Evolutionary conservation across 495 filamentous ascomycete genomes (phyloP), one percentile per base, ranked within the genome.

Genomic region (Hypoxylon rickii): DNA sequence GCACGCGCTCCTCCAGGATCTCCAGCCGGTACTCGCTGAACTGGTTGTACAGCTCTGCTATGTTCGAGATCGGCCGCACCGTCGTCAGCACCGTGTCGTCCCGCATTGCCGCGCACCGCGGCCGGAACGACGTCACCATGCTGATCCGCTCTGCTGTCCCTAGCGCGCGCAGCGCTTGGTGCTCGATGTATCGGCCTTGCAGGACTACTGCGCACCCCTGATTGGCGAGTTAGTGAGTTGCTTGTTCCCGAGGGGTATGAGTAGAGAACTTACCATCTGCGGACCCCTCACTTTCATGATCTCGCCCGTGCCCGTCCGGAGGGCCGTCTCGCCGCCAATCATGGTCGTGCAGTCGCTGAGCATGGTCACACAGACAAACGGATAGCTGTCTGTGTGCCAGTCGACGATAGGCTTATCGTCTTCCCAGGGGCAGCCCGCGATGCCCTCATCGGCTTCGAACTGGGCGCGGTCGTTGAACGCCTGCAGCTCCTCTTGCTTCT

Each of bases 351-450:
- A 85, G 62, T 90, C 87, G 48, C 84, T 87, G 43, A 89, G 79
- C 87, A 89, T 89, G 11, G 84, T 76, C 32, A 90, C 86, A 59
- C 87, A 89, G 16, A 90, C 87, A 55, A 89, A 89, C 0, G 87
- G 87, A 63, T 89, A 89, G 58, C 83, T 86, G 60, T 90, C 87
- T 22, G 72, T 83, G 68, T 90, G 86, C 87, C 86, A 89, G 48
- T 80, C 85, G 18, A 88, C 85, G 41, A 89, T 83, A 18, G 70
- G 66, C 65, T 83, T 78, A 43, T 86, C 80, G 48, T 87, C 80
- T 38, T 84, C 82, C 76, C 78, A 79, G 7, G 76, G 70, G 26
- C 62, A 61, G 7, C 56, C 55, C 5, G 44, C 56, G 22, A 58
- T 64, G 2, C 55, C 50, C 33, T 47, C 58, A 17, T 80, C 59